Evolutionary conservation across 306 rosid genomes (phyloP).

Genomic region (Vicia faba): DNA sequence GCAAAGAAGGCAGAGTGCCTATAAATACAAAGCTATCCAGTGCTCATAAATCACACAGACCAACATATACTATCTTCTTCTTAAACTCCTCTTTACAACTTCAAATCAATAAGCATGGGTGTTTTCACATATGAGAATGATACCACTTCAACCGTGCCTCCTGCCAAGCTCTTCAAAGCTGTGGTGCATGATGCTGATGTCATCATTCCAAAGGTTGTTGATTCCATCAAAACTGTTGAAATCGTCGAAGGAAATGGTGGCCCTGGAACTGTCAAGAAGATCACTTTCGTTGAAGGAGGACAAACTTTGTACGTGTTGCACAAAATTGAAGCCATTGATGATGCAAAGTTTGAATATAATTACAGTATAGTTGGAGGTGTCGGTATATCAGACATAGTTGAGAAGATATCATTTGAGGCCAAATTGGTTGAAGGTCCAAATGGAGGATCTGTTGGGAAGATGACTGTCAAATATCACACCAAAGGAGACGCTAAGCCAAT

Average conservation of each 20-base stretch:
- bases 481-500: constrained; percentile 41
- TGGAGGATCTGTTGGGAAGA: constrained; percentile 43
- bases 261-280: constrained; percentile 48
- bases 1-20: not conserved
- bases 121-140: constrained; percentile 45
- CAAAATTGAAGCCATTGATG: constrained; percentile 41
- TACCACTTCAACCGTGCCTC: constrained; percentile 39
- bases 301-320: constrained; percentile 39
- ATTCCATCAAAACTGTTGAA: constrained; percentile 31
- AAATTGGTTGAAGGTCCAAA: constrained; percentile 36
- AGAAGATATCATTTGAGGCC: constrained; percentile 39
- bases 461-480: constrained; percentile 3
- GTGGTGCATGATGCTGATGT: constrained; percentile 36
- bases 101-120: constrained; percentile 47
- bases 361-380: constrained; percentile 48
- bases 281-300: constrained; percentile 37
- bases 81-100: not conserved
- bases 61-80: not conserved
- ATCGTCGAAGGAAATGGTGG: constrained; percentile 49
- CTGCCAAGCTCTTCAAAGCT: constrained; percentile 51
- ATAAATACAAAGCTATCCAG: not conserved
- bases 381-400: constrained; percentile 27
- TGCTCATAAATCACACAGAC: not conserved
- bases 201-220: constrained; percentile 44
- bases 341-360: constrained; percentile 30